phyloP scores from a whole-genome alignment of 2,329 filamentous ascomycete genomes.

The Venturia oleaginea region DNA sequence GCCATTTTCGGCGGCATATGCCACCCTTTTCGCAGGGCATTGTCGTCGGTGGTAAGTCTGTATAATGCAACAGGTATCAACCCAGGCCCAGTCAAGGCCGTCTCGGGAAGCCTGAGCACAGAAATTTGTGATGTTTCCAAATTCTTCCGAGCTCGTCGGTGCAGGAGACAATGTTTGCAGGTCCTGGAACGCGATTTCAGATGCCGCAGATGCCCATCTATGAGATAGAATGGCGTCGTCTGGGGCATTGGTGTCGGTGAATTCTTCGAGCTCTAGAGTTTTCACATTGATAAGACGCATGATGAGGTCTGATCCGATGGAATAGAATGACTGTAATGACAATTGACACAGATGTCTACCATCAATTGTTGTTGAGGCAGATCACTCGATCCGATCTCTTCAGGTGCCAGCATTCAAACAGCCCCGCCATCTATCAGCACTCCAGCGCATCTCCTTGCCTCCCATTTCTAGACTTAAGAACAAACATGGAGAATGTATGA shows the following conservation, averaged over 20 bases:
- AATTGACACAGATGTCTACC: too few relatives aligned
- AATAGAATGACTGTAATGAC: too few relatives aligned
- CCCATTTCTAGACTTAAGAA: background rate
- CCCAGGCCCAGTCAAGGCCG: conserved; percentile 10
- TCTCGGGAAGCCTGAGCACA: conserved; percentile 10
- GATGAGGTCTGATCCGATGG: background rate
- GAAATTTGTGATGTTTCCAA: conserved; percentile 14
- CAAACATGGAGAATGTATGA: background rate
- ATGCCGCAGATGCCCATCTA: conserved; percentile 7
- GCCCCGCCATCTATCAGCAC: background rate
- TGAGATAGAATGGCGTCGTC: conserved; percentile 13
- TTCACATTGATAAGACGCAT: conserved; percentile 8
- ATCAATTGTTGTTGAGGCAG: background rate
- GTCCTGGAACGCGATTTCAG: conserved; percentile 8
- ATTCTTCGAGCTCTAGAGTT: conserved; percentile 3
- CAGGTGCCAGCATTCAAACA: background rate
- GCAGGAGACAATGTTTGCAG: background rate
- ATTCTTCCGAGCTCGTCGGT: conserved; percentile 6
- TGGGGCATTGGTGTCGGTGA: background rate
- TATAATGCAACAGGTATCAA: conserved; percentile 15
- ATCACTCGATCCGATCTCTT: background rate
- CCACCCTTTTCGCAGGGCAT: too few relatives aligned
- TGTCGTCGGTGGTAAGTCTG: too few relatives aligned
- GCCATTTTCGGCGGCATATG: too few relatives aligned
- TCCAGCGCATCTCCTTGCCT: background rate